A percentile compares a stretch with the other conserved stretches of the same genome.
phyloP scores from a whole-genome alignment of 2,329 filamentous ascomycete genomes.

The Dryadomyces quercivorus region DNA sequence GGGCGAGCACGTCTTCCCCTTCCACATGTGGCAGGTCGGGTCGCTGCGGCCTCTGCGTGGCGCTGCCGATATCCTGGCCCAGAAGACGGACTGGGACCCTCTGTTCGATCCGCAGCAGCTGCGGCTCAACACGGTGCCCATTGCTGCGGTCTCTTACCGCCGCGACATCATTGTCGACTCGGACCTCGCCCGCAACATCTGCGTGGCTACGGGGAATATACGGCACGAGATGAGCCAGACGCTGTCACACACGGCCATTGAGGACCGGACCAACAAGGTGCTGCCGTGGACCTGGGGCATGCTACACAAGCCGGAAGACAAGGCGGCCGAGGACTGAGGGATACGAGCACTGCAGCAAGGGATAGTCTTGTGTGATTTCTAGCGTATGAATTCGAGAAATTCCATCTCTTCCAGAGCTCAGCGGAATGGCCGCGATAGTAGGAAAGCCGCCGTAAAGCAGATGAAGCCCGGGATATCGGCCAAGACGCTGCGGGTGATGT shows the following conservation, averaged over 20 bases:
- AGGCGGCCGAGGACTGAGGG: background rate
- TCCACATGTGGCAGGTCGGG: slow-evolving; percentile 12
- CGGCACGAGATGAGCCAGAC: background rate
- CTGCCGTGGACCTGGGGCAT: background rate
- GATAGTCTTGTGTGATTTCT: background rate
- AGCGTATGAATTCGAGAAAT: background rate
- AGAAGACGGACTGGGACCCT: slow-evolving; percentile 4
- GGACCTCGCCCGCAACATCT: slow-evolving; percentile 1
- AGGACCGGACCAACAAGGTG: slow-evolving; percentile 2
- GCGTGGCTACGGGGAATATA: background rate
- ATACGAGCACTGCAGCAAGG: background rate
- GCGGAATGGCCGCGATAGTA: background rate
- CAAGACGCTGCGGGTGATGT: background rate
- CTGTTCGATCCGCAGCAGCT: slow-evolving; percentile 8
- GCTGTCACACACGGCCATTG: slow-evolving; percentile 10
- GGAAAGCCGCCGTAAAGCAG: slow-evolving; percentile 1
- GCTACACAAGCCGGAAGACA: background rate
- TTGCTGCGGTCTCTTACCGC: slow-evolving; percentile 7
- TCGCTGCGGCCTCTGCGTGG: slow-evolving; percentile 6
- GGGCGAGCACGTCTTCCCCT: slow-evolving; percentile 15
- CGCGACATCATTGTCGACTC: slow-evolving; percentile 10
- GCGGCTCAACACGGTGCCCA: slow-evolving; percentile 8
- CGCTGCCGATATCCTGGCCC: slow-evolving; percentile 6
- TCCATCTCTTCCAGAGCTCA: background rate
- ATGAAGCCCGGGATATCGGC: slow-evolving; percentile 4